phyloP scores from a whole-genome alignment of 2,329 filamentous ascomycete species.

The Colletotrichum cereale region DNA sequence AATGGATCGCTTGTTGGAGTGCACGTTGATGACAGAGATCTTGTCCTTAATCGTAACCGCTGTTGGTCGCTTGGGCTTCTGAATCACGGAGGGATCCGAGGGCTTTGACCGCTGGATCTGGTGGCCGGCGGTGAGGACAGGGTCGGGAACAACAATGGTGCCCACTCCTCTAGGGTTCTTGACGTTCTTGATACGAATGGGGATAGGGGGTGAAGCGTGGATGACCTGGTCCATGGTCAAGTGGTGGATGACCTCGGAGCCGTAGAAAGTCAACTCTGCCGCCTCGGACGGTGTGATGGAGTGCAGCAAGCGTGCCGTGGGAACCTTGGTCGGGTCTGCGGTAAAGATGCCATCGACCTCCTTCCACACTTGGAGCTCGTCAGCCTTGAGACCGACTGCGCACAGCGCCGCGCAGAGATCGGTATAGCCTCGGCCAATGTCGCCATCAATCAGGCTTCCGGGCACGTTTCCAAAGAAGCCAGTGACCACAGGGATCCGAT shows the following conservation, averaged over 20 bases:
- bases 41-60: conserved; percentile 98
- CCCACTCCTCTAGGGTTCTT: conserved; percentile 85
- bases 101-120: conserved; percentile 68
- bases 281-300: conserved; percentile 95
- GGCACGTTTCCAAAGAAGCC: conserved; percentile 97
- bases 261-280: conserved; percentile 94
- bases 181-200: conserved; percentile 92
- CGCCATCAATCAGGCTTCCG: conserved; percentile 86
- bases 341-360: conserved; percentile 97
- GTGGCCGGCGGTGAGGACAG: conserved; percentile 64
- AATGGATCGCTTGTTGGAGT: conserved; percentile 96
- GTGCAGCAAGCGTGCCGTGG: conserved; percentile 89
- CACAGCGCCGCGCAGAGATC: conserved; percentile 94
- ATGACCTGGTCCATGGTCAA: conserved; percentile 98
- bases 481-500: conserved; percentile 82
- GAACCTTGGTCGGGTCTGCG: conserved; percentile 87
- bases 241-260: conserved; percentile 97
- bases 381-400: conserved; percentile 87
- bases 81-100: conserved; percentile 56
- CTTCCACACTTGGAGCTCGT: conserved; percentile 98
- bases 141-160: conserved; percentile 86
- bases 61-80: conserved; percentile 80
- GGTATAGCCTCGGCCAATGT: conserved; percentile 95
- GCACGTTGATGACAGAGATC: conserved; percentile 97
- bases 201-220: conserved; percentile 81